Percentiles rank a stretch among this genome's conserved stretches.
Conservation (phyloP, 495 filamentous ascomycete species). For the Oidiodendron maius region DNA sequence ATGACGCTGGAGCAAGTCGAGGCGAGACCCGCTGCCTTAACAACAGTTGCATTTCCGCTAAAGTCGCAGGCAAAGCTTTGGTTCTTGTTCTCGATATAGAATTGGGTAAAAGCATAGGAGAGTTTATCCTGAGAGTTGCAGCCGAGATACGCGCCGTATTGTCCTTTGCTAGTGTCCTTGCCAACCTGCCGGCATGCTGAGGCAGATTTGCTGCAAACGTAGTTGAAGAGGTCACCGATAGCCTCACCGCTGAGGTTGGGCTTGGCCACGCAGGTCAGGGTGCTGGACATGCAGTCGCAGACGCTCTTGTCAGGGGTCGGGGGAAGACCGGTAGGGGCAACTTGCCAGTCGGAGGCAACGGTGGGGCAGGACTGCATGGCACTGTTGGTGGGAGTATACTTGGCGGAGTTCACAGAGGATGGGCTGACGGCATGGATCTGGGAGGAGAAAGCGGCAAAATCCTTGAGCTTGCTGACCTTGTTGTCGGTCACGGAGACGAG, state of each 20-base stretch:
- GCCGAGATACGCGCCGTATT: constrained; percentile 70
- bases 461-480: constrained; percentile 45
- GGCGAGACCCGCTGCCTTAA: constrained; percentile 29
- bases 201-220: constrained; percentile 42
- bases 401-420: constrained; percentile 47
- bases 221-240: constrained; percentile 50
- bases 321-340: constrained; percentile 51
- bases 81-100: constrained; percentile 43
- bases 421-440: constrained; percentile 54
- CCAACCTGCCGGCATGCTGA: constrained; percentile 52
- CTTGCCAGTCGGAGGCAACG: constrained; percentile 48
- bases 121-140: constrained; percentile 60
- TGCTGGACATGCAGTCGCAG: constrained; percentile 60
- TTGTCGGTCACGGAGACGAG: constrained; percentile 49
- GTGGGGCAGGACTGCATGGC: constrained; percentile 56
- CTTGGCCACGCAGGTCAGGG: constrained; percentile 51
- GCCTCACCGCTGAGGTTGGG: constrained; percentile 33
- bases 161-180: constrained; percentile 53
- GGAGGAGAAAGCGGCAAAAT: constrained; percentile 58
- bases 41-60: constrained; percentile 42
- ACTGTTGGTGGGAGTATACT: constrained; percentile 66
- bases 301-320: constrained; percentile 57
- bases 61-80: constrained; percentile 55
- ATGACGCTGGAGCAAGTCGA: constrained; percentile 47
- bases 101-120: constrained; percentile 59